Conservation (phyloP, 345 rosid genomes). For the Populus pruinosa region DNA sequence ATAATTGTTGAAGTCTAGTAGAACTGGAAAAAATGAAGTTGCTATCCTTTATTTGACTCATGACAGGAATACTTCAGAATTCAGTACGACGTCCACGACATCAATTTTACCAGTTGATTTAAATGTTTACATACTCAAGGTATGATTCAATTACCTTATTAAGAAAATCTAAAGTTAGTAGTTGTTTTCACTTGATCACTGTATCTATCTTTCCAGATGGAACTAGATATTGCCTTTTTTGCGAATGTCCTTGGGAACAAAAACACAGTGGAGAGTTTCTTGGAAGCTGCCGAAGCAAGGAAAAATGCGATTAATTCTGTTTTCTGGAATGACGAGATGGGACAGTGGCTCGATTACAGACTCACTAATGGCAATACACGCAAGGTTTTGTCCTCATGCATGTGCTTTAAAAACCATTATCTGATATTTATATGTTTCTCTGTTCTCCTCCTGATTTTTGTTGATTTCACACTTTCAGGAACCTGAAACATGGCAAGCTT, state of each 20-base stretch:
- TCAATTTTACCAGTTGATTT: slow-evolving; percentile 82
- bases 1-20: not conserved
- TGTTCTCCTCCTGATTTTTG: not conserved
- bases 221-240: slow-evolving; percentile 69
- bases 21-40: not conserved
- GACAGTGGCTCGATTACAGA: slow-evolving; percentile 96
- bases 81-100: slow-evolving; percentile 67
- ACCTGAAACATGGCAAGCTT: slow-evolving; percentile 50
- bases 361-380: slow-evolving; percentile 20
- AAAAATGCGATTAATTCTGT: slow-evolving; percentile 49
- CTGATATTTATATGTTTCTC: not conserved
- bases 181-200: not conserved
- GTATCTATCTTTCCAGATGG: slow-evolving; percentile 58
- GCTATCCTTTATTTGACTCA: not conserved
- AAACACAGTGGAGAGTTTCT: slow-evolving; percentile 38
- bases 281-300: slow-evolving; percentile 57
- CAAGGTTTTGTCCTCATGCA: slow-evolving; percentile 20
- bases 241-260: slow-evolving; percentile 54
- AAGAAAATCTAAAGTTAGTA: not conserved
- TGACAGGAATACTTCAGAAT: slow-evolving; percentile 54
- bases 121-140: slow-evolving; percentile 69
- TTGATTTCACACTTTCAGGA: slow-evolving; percentile 33
- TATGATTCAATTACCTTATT: slow-evolving; percentile 18
- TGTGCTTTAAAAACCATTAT: not conserved
- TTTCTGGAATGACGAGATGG: slow-evolving; percentile 68